Evolutionary conservation across 768 basidiomycete genomes (phyloP), one percentile per base, ranked within the genome.

Genomic region (Bullera alba): DNA sequence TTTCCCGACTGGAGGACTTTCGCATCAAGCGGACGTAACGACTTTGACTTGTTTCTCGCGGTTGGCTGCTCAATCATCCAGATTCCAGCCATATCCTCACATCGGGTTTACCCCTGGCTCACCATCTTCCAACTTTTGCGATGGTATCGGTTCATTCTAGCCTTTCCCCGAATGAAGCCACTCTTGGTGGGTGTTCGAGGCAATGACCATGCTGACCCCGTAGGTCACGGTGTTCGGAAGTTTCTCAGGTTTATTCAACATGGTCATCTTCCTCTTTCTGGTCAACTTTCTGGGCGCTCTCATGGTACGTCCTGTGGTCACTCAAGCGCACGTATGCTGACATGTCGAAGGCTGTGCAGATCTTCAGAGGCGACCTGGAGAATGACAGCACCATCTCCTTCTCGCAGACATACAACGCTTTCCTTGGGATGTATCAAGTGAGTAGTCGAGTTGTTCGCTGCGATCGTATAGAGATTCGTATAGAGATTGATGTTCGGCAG

Each of bases 131-230:
- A 89, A 67, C 75, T 95, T 14, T 77, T 77, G 59, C 77, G 92
- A 61, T 96, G 93, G 75, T 95, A 97, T 70, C 78, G 92, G 2
- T 87, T 95, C 38, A 88, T 97, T 61, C 69, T 96, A 44, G 85
- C 83, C 42, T 80, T 95, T 17, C 93, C 91, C 0, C 77, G 87
- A 49, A 95, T 95, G 89, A 84, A 81, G 56, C 86, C 85, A 0
- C 74, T 96, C 26, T 71, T 96, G 75, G 89, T 92, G 50, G 50
- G 81, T 72, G 21, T 6, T 1, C 1, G 15, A 29, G n/a, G 14
- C 17, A 7, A 21, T 12, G 37, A 43, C 4, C 16, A 47, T 51
- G 44, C 8, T 41, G 15, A 21, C n/a, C 10, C 27, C 14, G n/a
- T 30, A 91, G 90, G 76, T 86, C 16, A 83, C 85, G 1, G 86